Evolutionary conservation across 192 early-diverging fungal genomes (phyloP).

Genomic region (Jimgerdemannia lactiflua): DNA sequence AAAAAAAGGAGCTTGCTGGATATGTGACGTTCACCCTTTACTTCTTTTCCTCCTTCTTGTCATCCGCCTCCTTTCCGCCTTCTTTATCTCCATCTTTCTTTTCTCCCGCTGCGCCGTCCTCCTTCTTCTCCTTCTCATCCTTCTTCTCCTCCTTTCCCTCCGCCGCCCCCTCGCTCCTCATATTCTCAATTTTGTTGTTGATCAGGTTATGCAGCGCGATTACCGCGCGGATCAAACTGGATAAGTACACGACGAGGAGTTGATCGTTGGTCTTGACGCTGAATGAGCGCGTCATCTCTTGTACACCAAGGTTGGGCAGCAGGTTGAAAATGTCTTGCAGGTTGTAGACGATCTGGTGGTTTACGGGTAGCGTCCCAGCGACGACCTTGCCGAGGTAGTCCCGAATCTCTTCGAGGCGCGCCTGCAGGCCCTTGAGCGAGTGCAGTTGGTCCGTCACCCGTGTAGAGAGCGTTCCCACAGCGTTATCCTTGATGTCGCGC

Average conservation of each 20-base stretch:
- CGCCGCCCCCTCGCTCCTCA: constrained; percentile 56
- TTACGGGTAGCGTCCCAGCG: constrained; percentile 81
- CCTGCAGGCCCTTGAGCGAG: constrained; percentile 86
- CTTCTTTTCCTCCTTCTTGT: constrained; percentile 6
- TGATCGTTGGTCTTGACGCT: constrained; percentile 96
- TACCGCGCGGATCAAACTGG: constrained; percentile 86
- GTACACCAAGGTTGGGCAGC: constrained; percentile 86
- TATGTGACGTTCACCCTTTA: not conserved
- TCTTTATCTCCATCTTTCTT: constrained; percentile 28
- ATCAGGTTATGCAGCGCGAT: constrained; percentile 98
- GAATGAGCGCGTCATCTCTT: constrained; percentile 79
- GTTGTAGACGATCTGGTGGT: constrained; percentile 98
- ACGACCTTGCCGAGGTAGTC: constrained; percentile 89
- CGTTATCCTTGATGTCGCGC: constrained; percentile 97
- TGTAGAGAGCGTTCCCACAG: constrained; percentile 93
- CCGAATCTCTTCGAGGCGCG: constrained; percentile 82
- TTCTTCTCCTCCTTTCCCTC: constrained; percentile 35
- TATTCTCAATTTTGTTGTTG: constrained; percentile 95
- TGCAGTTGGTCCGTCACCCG: constrained; percentile 89
- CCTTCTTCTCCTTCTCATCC: constrained; percentile 31
- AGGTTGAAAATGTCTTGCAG: constrained; percentile 99
- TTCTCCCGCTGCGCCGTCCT: constrained; percentile 8
- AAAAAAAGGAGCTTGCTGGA: too few species aligned
- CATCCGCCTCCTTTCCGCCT: constrained; percentile 22
- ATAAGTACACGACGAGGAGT: constrained; percentile 91